Base-by-base conservation (phyloP, 1,284 basidiomycete species). In the Rugosomyces carneus region DNA sequence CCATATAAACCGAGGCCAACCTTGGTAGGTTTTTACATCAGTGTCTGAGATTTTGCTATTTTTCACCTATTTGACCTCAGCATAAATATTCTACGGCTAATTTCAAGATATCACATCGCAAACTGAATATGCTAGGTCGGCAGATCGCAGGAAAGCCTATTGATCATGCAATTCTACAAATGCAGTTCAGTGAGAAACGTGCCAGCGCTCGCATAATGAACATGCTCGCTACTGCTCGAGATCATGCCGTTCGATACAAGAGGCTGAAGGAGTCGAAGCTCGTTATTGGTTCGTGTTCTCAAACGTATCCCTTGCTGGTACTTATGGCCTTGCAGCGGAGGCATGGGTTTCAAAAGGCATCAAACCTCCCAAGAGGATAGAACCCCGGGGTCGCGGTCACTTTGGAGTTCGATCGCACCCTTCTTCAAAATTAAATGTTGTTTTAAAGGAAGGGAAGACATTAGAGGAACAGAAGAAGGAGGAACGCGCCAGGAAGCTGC, bases 101-200 rank as follows among this genome's bases (percentile, higher is more conserved):
- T 59, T 95, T 97, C 76, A 94, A 93, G 64, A 93, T 94, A 40
- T 94, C 91, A 1, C 90, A 88, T 54, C 80, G 93, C 47, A 98
- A 98, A 67, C 73, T 97, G 44, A 93, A 95, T 65, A 77, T 86
- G 70, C 73, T 99, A 35, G 86, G 88, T 5, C 75, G 81, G 45
- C 91, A 97, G 65, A 91, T 98, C 55, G 75, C 88, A 7, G 86
- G 89, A 11, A 85, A 91, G 57, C 91, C 93, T 10, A 83, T 95
- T 49, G 93, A 97, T 67, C 84, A 88, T 60, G 94, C 95, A 20
- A 94, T 99, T 60, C 70, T 98, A 42, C 95, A 99, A 62, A 95
- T 98, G 88, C 81, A 89, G 62, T 96, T 97, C 65, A 89, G 85
- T 55, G 84, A 93, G 64, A 97, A 97, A 69, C 78, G 92, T 11